phyloP scores from a whole-genome alignment of 176 grass and related monocot genomes.

The Musa beccarii region DNA sequence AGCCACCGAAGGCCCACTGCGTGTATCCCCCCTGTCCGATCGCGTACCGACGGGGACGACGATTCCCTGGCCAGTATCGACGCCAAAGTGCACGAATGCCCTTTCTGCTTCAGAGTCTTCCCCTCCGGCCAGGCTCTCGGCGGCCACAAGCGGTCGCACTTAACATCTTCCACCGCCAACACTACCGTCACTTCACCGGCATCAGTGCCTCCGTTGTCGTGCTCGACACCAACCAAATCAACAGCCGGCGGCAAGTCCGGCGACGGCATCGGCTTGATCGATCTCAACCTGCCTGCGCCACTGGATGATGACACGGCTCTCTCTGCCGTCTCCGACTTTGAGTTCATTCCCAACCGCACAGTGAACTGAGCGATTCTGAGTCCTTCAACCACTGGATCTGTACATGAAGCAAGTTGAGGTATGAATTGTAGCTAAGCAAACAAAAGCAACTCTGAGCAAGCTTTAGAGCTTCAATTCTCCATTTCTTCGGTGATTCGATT shows the following conservation, averaged over 20 bases:
- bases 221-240: not conserved
- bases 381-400: too few relatives aligned
- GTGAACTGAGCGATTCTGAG: not conserved
- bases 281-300: constrained; percentile 73
- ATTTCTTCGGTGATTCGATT: not conserved
- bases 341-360: constrained; percentile 25
- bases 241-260: constrained; percentile 19
- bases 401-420: not conserved
- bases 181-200: not conserved
- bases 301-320: constrained; percentile 77
- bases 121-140: constrained; percentile 77
- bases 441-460: not conserved
- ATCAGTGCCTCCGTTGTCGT: not conserved
- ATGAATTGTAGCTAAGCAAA: not conserved
- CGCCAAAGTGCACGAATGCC: constrained; percentile 57
- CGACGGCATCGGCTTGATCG: constrained; percentile 41
- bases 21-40: constrained; percentile 17
- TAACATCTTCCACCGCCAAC: not conserved
- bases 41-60: constrained; percentile 20
- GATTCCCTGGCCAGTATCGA: constrained; percentile 8
- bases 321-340: constrained; percentile 71
- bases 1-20: constrained; percentile 45
- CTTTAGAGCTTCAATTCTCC: not conserved
- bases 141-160: constrained; percentile 81
- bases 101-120: constrained; percentile 81